Base-by-base conservation (phyloP, 2,329 filamentous ascomycete species). In the Trichoderma sp. region DNA sequence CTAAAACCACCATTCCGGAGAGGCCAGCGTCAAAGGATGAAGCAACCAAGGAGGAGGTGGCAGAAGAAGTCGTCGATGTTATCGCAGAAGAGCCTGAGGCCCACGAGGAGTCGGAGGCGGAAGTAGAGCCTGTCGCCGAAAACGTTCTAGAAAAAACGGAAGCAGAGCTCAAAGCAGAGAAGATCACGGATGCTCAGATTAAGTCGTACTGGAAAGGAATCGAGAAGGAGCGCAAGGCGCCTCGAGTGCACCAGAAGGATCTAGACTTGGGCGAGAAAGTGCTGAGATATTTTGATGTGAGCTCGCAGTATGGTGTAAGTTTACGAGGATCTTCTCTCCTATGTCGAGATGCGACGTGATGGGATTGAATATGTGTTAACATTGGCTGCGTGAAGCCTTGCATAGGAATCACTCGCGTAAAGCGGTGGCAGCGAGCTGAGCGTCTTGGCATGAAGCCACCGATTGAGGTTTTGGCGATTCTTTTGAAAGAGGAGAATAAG, bases 261-360 rank as follows among this genome's bases (percentile, higher is more conserved):
- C 76, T 98, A 72, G 85, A 83, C 12, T 72, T 91, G 54, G 84
- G 90, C 67, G 94, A 98, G 84, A 97, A 94, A 83, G 88, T 98
- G 29, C 79, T 98, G 74, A 84, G 94, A 70, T 92, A 97, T 77
- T 99, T 95, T 80, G 95, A 99, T 77, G 90, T 97, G 72, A 95
- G 90, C 75, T 92, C 87, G 69, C 92, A 97, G 74, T 99, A 92
- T 78, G 95, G 95, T 67, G 93, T 97, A 87, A 82, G 92, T 88
- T 37, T 39, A 52, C 29, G 4, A 4, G 7, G 4, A 15, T 17
- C 39, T 35, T 12, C 19, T n/a, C 37, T 34, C 27, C 22, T 7
- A 34, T n/a, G 25, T 27, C 12, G 17, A 17, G 57, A 3, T 45
- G 10, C 19, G 10, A 7, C 15, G 3, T 22, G 15, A 17, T 34